These are phyloP conservation scores for Wilcoxina mikolae DNA, from an alignment of 495 filamentous ascomycete species.

Conservation along the genomic window DNA sequence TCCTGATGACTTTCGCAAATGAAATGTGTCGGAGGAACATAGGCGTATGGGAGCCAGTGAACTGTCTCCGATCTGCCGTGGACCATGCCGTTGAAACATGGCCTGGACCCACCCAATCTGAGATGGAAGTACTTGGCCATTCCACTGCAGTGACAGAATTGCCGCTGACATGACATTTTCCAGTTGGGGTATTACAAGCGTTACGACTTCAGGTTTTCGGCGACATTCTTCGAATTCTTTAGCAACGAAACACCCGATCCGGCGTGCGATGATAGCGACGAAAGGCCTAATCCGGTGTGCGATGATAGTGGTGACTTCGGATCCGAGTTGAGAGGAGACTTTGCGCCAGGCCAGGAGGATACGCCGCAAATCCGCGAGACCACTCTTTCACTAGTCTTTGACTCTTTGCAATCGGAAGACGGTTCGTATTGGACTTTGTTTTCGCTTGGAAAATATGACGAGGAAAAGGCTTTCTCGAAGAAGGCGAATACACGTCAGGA, in stretches of 20 bases:
- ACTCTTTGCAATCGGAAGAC: slow-evolving; percentile 3
- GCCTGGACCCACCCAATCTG: too few species aligned
- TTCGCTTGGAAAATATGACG: slow-evolving; percentile 9
- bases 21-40: not conserved
- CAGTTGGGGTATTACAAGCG: not conserved
- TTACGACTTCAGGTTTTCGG: not conserved
- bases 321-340: slow-evolving; percentile 1
- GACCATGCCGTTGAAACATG: not conserved
- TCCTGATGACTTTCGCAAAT: not conserved
- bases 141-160: too few species aligned
- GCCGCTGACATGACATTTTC: not conserved
- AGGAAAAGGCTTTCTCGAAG: slow-evolving; percentile 9
- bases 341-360: slow-evolving; percentile 2
- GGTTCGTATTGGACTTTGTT: slow-evolving; percentile 12
- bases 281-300: not conserved
- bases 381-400: slow-evolving; percentile 9
- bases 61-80: not conserved
- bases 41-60: not conserved
- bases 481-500: slow-evolving; percentile 3
- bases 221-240: not conserved
- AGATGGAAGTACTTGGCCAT: too few species aligned
- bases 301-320: slow-evolving; percentile 1
- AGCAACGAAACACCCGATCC: not conserved
- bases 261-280: not conserved
- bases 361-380: slow-evolving; percentile 7